Evolutionary conservation across 208 protist species (phyloP).

Genomic region (Acanthamoeba lenticulata): DNA sequence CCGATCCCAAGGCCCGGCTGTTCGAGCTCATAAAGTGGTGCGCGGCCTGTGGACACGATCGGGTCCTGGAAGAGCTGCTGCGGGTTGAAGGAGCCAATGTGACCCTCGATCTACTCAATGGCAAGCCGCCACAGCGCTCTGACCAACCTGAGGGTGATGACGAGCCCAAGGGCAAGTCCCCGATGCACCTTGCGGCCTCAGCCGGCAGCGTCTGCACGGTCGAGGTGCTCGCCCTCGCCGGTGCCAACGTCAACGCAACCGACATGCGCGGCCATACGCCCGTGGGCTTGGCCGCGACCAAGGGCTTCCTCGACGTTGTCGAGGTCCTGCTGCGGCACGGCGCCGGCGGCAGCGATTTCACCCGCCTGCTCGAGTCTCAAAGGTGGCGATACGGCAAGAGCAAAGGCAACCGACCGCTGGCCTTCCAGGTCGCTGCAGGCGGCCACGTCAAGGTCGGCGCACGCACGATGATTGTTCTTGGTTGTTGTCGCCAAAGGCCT

Average conservation of each 20-base stretch:
- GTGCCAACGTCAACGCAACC: neutral
- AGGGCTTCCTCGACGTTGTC: neutral
- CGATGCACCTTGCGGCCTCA: neutral
- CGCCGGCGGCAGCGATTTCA: neutral
- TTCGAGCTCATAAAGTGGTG: too few relatives aligned
- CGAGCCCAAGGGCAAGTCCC: neutral
- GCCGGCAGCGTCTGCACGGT: neutral
- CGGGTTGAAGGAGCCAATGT: neutral
- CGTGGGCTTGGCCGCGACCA: neutral
- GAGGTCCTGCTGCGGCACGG: neutral
- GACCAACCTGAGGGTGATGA: neutral
- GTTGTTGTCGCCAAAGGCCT: neutral
- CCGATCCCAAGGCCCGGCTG: too few relatives aligned
- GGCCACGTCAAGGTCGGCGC: neutral
- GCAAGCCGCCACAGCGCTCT: neutral
- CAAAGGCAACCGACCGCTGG: neutral
- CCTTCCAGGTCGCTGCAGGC: neutral
- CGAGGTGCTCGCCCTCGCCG: neutral
- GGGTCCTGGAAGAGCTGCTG: neutral
- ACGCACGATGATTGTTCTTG: neutral
- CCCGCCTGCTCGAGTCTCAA: neutral
- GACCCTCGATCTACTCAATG: neutral
- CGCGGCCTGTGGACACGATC: neutral
- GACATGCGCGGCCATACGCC: neutral
- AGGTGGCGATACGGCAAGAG: neutral